Base-by-base conservation (phyloP, 2,329 filamentous ascomycete genomes). In the Fusarium pilosicola region DNA sequence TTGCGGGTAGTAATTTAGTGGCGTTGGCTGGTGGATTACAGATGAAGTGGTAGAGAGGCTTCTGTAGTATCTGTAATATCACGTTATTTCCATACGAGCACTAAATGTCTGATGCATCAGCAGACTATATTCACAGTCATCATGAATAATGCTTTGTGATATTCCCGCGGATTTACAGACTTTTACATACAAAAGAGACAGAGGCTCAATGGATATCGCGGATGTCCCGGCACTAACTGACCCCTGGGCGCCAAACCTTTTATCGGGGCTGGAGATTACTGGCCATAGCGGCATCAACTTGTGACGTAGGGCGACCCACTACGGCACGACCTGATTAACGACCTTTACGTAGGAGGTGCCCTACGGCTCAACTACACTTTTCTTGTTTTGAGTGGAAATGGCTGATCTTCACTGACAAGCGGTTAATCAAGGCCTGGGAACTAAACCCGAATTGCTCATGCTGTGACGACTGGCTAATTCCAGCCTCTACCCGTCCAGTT, bases 381-480 rank as follows among this genome's bases (percentile, higher is more conserved):
- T 46, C 55, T 58, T 58, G 55, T 48, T 58, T 48, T 58, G 48
- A 51, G 32, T 22, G 20, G 1, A 57, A 57, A 22, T 58, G 55
- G 41, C 41, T 49, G 55, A 58, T 48, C 55, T 36, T 58, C 30
- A 34, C 41, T 48, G 24, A 22, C 41, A 68, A 54, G 65, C 62
- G 65, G 62, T 38, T 68, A 45, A 69, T 69, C 65, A 26, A 26
- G 57, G 30, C 44, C 57, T 45, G 44, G 39, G 8, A n/a, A 45
- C 65, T 68, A 68, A 24, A 34, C 65, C 64, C 18, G 17, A 67
- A 39, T 3, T 30, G 56, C 54, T 20, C 52, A 44, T 45, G n/a
- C 22, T 54, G 59, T 70, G 65, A 70, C 45, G 28, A 68, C 65
- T 68, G 70, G 73, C 70, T 73, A 73, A 73, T 73, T 70, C 65